Base-by-base conservation (phyloP, 1,284 basidiomycete species). In the Ustilago tritici region DNA sequence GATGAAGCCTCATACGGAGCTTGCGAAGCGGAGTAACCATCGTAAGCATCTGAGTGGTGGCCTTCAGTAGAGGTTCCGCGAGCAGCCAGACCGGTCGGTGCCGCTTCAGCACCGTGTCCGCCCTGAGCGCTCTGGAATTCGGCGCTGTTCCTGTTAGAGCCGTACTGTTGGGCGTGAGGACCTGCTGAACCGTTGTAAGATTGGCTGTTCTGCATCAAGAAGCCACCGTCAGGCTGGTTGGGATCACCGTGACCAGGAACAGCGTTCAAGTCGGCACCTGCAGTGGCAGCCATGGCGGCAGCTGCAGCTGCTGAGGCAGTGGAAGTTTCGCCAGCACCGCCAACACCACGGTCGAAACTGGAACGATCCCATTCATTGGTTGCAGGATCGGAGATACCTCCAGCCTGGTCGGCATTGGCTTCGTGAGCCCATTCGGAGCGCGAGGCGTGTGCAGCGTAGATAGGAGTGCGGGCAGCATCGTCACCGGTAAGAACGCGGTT, bases 381-480 rank as follows among this genome's bases (percentile, higher is more conserved):
- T 9, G 62, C 66, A 0, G 69, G 50, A 19, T 76, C 74, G 2
- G 61, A 49, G 5, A 62, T 19, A 10, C 52, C 43, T 17, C n/a
- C 61, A 41, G 40, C 57, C 7, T 55, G 31, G 28, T 50, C 49
- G 28, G 28, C 28, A 32, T 50, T 40, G 41, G 56, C 55, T 6
- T 71, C 65, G 17, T 62, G 74, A 9, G 73, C 52, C 70, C 76
- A 78, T 38, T 67, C 61, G 36, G 71, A 70, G 10, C 71, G 61
- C 2, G 76, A 64, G 28, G 76, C 76, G 54, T 78, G 76, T 9
- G 63, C 57, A 31, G 76, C 76, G n/a, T 78, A 78, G 65, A 78
- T 78, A 55, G 76, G 76, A 1, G 76, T 78, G 15, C 67, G 56
- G 19, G 67, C 61, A 8, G 49, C 65, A 10, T 77, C 70, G 14